Evolutionary conservation across 495 filamentous ascomycete species (phyloP).

Genomic region (Xylaria scruposa): DNA sequence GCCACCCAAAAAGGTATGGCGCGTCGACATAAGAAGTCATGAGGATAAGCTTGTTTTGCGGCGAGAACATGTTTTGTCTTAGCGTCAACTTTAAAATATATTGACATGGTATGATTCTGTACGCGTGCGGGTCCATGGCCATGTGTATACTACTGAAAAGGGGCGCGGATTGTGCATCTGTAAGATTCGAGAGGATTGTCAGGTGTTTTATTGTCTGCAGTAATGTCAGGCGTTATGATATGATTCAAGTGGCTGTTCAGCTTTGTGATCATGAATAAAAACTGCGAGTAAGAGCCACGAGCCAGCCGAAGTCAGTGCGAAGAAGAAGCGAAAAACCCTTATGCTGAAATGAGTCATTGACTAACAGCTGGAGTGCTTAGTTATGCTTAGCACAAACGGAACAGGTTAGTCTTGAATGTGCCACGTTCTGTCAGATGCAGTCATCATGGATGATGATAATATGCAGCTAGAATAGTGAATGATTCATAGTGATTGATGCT

Average conservation of each 20-base stretch:
- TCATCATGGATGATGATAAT: constrained; percentile 1
- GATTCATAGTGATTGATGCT: constrained; percentile 12
- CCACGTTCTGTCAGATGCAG: not conserved
- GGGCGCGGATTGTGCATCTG: not conserved
- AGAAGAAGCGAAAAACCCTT: not conserved
- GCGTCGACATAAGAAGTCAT: not conserved
- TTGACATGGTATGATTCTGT: not conserved
- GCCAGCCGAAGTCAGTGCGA: not conserved
- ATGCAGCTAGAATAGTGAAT: constrained; percentile 12
- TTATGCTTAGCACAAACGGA: not conserved
- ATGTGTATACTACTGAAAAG: not conserved
- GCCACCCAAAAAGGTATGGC: not conserved
- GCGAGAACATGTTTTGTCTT: not conserved
- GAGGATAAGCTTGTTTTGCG: not conserved
- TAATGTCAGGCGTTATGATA: not conserved
- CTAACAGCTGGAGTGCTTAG: not conserved
- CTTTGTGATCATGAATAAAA: not conserved
- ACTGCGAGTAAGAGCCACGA: not conserved
- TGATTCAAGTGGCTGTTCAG: not conserved
- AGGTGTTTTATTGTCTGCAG: not conserved
- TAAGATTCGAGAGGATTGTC: not conserved
- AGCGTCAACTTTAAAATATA: not conserved
- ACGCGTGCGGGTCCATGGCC: not conserved
- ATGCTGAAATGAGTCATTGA: constrained; percentile 3
- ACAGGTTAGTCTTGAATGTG: not conserved